Conservation (phyloP, 768 basidiomycete species). For the Suillus clintonianus region DNA sequence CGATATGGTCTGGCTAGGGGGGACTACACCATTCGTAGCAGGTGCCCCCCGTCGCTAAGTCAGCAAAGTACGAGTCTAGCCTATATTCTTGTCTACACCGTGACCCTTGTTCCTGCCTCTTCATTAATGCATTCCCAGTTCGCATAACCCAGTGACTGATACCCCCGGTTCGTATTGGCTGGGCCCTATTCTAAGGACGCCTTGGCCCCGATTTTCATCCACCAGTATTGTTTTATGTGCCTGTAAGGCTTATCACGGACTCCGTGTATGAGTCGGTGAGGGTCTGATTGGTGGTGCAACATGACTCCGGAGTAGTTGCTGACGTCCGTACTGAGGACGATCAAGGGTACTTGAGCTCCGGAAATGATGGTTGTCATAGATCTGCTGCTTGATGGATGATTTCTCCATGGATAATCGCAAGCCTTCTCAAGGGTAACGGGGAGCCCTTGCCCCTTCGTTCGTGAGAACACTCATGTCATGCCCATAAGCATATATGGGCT, state of each 20-base stretch:
- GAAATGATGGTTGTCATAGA: not conserved
- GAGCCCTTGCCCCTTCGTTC: not conserved
- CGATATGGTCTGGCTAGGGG: not conserved
- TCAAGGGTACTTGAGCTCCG: not conserved
- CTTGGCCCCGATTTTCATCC: not conserved
- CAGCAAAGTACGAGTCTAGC: not conserved
- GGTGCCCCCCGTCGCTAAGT: not conserved
- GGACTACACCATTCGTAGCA: not conserved
- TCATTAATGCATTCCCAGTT: not conserved
- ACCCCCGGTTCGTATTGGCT: not conserved
- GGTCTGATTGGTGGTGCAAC: not conserved
- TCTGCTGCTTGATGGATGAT: not conserved
- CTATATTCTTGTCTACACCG: not conserved
- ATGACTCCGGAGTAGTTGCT: not conserved
- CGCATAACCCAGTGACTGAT: not conserved
- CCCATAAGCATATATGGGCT: too few species aligned
- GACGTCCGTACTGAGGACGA: not conserved
- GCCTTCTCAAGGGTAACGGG: not conserved
- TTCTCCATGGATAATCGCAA: not conserved
- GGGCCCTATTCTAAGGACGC: not conserved
- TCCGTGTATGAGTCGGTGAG: not conserved
- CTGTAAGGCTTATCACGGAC: not conserved
- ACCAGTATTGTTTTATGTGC: not conserved
- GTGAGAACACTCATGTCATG: not conserved
- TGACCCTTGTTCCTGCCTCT: not conserved